These are phyloP conservation scores for Fusarium longipes DNA, from an alignment of 2,329 filamentous ascomycete species.

Conservation along the genomic window DNA sequence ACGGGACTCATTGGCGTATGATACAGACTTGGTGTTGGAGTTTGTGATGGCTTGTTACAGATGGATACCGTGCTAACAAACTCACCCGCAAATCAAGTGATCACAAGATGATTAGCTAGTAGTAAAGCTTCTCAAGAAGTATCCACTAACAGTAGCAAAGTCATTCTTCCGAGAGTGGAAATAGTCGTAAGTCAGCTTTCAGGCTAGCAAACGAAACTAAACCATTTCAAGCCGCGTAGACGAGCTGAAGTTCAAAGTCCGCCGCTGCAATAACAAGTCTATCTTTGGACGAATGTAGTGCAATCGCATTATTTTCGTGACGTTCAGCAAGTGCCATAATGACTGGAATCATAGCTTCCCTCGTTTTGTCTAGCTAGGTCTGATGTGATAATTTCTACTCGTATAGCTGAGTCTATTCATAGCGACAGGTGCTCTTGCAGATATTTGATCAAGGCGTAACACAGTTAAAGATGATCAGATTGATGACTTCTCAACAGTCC, in stretches of 20 bases:
- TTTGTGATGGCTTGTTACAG: rapidly evolving
- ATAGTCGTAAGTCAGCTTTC: neutral
- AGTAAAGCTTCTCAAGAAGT: rapidly evolving
- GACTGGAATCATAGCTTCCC: neutral
- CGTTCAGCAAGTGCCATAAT: neutral
- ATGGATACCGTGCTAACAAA: neutral
- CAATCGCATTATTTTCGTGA: neutral
- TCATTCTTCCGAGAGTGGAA: neutral
- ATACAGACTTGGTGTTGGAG: neutral
- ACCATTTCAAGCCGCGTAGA: constrained; percentile 36
- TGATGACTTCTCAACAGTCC: neutral
- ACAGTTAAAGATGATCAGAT: no score
- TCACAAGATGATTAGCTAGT: neutral
- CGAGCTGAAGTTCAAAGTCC: constrained; percentile 29
- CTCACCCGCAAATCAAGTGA: rapidly evolving
- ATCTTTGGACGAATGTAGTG: neutral
- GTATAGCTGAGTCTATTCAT: no score
- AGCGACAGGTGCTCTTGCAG: no score
- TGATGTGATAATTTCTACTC: neutral
- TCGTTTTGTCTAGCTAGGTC: neutral
- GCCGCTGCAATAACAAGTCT: neutral
- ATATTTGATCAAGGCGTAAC: no score
- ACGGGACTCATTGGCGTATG: neutral
- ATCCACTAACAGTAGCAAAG: neutral
- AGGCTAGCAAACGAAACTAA: constrained; percentile 33